phyloP scores from a whole-genome alignment of 345 rosid species.

The Atalantia buxifolia region DNA sequence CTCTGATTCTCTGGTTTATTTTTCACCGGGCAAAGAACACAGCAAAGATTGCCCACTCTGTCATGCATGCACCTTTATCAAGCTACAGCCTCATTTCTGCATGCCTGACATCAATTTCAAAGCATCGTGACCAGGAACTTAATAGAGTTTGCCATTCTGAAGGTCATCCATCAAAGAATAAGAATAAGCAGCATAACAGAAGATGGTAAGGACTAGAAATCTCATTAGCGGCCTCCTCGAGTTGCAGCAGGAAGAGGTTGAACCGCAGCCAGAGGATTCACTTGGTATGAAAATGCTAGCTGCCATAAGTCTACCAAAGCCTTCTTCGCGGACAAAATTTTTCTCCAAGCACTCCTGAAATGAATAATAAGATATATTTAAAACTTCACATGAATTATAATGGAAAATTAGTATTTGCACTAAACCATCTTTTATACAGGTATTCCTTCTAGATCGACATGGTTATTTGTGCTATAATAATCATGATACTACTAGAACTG shows the following conservation, averaged over 20 bases:
- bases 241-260: constrained; percentile 57
- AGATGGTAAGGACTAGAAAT: neutral
- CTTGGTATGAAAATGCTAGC: constrained; percentile 90
- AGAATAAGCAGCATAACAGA: neutral
- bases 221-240: constrained; percentile 5
- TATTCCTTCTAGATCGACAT: neutral
- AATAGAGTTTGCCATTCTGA: neutral
- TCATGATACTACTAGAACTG: neutral
- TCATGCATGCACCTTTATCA: neutral
- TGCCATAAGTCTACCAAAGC: constrained; percentile 74
- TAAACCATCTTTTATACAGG: no score
- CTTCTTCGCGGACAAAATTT: constrained; percentile 42
- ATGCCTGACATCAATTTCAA: neutral
- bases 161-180: neutral
- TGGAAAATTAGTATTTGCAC: neutral
- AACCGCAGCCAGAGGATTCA: constrained; percentile 86
- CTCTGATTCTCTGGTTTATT: neutral
- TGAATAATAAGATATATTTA: neutral
- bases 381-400: neutral
- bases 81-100: neutral
- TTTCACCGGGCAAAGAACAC: neutral
- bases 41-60: no score
- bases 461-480: neutral
- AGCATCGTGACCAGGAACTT: neutral
- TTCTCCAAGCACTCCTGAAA: constrained; percentile 52